Evolutionary conservation across 2,329 filamentous ascomycete species (phyloP), one percentile per base, ranked within the genome.

Genomic region (Shiraia sp.): DNA sequence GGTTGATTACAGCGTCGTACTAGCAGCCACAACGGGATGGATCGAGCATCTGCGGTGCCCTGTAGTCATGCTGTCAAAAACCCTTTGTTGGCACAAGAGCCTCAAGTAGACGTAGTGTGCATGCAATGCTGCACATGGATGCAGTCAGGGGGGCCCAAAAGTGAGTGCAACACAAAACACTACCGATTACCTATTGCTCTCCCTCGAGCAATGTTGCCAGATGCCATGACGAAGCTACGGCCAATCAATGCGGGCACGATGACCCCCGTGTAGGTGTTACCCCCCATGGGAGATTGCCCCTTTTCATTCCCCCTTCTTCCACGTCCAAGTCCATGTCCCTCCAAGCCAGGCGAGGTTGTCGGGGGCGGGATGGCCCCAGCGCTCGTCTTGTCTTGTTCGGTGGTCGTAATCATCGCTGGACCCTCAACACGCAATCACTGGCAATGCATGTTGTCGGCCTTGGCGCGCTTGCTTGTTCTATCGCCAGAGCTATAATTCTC

Each of bases 391-490:
- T n/a, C n/a, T n/a, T n/a, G n/a, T n/a, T n/a, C n/a, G n/a, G n/a
- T n/a, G n/a, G n/a, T n/a, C n/a, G n/a, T n/a, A n/a, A n/a, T n/a
- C n/a, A n/a, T n/a, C n/a, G 42, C 50, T 55, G 48, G 44, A 47
- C 31, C 33, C 45, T 43, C 54, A 48, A 49, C 45, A 49, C 48
- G n/a, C n/a, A n/a, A n/a, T n/a, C n/a, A n/a, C n/a, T n/a, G n/a
- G n/a, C n/a, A n/a, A n/a, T n/a, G n/a, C n/a, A n/a, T n/a, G n/a
- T n/a, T n/a, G n/a, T n/a, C n/a, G n/a, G 35, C 13, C 59, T 63
- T 65, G 58, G 61, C 61, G 33, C 49, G n/a, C n/a, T n/a, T n/a
- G 40, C 49, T 51, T 53, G 52, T 51, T 53, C 47, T 54, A 52
- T 56, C 52, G 32, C n/a, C 43, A 33, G 44, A 47, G 42, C 55